A percentile compares a stretch with the other conserved stretches of the same genome.
Conservation (phyloP, 768 basidiomycete genomes). For the Suillus alpinus region DNA sequence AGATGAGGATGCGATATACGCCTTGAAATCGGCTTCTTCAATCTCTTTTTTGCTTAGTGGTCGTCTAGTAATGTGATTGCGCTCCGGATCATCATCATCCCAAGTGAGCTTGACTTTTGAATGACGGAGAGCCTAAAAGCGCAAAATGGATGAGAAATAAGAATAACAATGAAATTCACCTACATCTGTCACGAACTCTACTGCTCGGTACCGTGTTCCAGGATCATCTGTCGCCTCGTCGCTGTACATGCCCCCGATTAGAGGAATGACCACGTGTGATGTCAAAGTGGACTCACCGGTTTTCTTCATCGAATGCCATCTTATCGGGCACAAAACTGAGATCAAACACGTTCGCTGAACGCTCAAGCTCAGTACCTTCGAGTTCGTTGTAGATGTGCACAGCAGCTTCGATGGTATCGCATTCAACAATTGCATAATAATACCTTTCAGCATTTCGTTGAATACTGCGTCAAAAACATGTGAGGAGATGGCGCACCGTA, state of each 20-base stretch:
- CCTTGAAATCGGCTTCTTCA: constrained; percentile 87
- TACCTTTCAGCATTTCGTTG: constrained; percentile 52
- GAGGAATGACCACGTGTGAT: neutral
- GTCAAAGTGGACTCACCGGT: constrained; percentile 44
- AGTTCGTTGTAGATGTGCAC: constrained; percentile 80
- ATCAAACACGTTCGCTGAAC: constrained; percentile 95
- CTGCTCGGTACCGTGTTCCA: constrained; percentile 58
- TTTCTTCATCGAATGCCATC: constrained; percentile 81
- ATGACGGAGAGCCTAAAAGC: constrained; percentile 82
- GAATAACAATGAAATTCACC: constrained; percentile 25
- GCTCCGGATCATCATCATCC: constrained; percentile 96
- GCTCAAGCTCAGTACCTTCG: constrained; percentile 93
- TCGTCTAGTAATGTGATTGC: constrained; percentile 76
- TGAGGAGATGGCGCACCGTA: constrained; percentile 56
- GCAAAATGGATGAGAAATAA: neutral
- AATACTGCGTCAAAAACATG: neutral
- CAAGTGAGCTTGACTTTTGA: constrained; percentile 98
- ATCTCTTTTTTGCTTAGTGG: constrained; percentile 79
- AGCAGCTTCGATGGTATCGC: constrained; percentile 75
- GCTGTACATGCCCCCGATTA: constrained; percentile 36
- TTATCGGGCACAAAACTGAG: constrained; percentile 90
- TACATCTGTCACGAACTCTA: constrained; percentile 94
- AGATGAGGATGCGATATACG: constrained; percentile 69
- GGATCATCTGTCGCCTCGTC: constrained; percentile 80
- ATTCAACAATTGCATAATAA: constrained; percentile 92